Evolutionary conservation across 495 filamentous ascomycete species (phyloP).

Genomic region (Trichoderma reesei): DNA sequence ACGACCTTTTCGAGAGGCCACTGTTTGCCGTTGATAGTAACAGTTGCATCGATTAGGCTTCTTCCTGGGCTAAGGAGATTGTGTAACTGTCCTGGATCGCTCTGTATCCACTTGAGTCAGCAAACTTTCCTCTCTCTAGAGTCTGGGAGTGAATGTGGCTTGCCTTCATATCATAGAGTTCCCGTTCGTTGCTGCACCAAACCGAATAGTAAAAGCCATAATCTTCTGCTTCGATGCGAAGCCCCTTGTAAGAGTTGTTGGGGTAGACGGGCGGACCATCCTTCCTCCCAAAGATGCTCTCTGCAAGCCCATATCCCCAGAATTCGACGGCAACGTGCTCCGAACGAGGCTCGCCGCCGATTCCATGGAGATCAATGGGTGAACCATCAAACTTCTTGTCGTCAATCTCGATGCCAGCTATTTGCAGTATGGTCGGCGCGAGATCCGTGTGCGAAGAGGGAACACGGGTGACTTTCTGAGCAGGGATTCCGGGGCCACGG

Average conservation of each 20-base stretch:
- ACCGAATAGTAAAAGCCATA: conserved; percentile 57
- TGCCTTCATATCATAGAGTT: conserved; percentile 54
- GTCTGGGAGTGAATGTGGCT: conserved; percentile 9
- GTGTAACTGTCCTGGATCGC: conserved; percentile 49
- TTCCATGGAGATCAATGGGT: conserved; percentile 18
- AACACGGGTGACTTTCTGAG: conserved; percentile 34
- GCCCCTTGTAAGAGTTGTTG: conserved; percentile 58
- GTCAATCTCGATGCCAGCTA: conserved; percentile 31
- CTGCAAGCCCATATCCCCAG: conserved; percentile 40
- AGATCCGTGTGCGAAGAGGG: conserved; percentile 63
- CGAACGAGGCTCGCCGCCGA: conserved; percentile 27
- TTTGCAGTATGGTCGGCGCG: conserved; percentile 52
- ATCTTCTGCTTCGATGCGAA: conserved; percentile 42
- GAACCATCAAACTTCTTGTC: conserved; percentile 6
- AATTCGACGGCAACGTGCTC: conserved; percentile 61
- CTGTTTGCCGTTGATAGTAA: conserved; percentile 13
- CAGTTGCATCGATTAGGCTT: conserved; percentile 13
- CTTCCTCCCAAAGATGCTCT: conserved; percentile 4
- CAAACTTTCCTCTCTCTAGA: background rate
- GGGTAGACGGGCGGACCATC: conserved; percentile 15
- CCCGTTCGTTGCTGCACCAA: conserved; percentile 56
- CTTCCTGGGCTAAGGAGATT: conserved; percentile 41
- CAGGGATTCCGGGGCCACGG: conserved; percentile 47
- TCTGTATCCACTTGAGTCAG: conserved; percentile 22
- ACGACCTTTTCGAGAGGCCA: conserved; percentile 35